Conservation (phyloP, 257 asterid species). For the Gentiana dahurica region DNA sequence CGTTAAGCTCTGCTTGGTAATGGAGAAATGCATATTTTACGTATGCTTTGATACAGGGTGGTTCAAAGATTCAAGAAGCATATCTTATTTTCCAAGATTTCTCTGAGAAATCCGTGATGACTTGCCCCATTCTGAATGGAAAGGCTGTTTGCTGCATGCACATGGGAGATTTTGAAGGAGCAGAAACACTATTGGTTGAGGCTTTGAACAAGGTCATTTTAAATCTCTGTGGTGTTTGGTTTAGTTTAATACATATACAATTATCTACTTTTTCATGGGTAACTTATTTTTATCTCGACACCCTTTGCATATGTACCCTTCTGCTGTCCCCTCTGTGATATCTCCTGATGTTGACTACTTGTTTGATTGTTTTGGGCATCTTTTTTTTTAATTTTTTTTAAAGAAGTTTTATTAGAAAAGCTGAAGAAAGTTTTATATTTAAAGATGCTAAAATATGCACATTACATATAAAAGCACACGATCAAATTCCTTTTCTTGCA, state of each 20-base stretch:
- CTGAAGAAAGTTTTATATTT: too few species aligned
- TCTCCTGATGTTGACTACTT: too few species aligned
- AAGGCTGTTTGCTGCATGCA: conserved; percentile 99
- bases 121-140: conserved; percentile 83
- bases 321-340: too few species aligned
- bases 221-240: background rate
- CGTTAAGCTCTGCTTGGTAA: conserved; percentile 1
- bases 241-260: background rate
- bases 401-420: too few species aligned
- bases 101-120: conserved; percentile 84
- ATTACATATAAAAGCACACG: too few species aligned
- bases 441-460: too few species aligned
- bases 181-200: conserved; percentile 81
- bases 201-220: conserved; percentile 76
- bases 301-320: too few species aligned
- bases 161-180: conserved; percentile 91
- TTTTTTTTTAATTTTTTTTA: too few species aligned
- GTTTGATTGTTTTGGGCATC: too few species aligned
- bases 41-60: conserved; percentile 52
- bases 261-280: too few species aligned
- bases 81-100: conserved; percentile 95
- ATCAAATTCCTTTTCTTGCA: too few species aligned
- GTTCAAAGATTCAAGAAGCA: conserved; percentile 94
- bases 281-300: too few species aligned
- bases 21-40: conserved; percentile 5